Evolutionary conservation across 768 basidiomycete species (phyloP), one percentile per base, ranked within the genome.

Genomic region (Boletus tylopilopsis): DNA sequence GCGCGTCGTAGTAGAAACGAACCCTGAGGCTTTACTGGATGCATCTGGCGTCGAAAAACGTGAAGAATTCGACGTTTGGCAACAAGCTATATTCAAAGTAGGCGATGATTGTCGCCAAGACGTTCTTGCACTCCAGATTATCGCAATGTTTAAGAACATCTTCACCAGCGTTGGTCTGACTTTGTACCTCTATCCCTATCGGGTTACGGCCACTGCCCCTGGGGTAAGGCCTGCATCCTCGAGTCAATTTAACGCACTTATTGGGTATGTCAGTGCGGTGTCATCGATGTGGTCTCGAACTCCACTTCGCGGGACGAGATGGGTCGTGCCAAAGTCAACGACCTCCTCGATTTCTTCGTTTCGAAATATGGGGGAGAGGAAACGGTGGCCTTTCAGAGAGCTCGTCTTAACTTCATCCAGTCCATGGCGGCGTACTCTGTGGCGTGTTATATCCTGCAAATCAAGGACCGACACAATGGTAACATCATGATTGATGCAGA

Each of bases 401-500:
- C 96, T 37, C 85, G 94, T 16, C 76, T 89, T 54, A 96, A 97
- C 69, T 99, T 99, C 64, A 91, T 99, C 49, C 94, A 96, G 64
- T 95, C 93, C 2, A 99, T 98, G 96, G 95, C 96, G 0, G 96
- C 94, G 10, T 99, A 99, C 68, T 98, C 95, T 27, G 87, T 98
- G 22, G 92, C 94, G 8, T 98, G 95, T 67, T 98, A 96, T 67
- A 93, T 99, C 57, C 71, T 98, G 37, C 96, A 99, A 68, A 94
- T 99, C 73, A 99, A 99, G 72, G 96, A 99, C 64, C 74, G 96
- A 33, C 96, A 99, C 68, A 99, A 99, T 62, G 96, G 96, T 24
- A 99, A 99, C 66, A 98, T 99, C 64, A 97, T 99, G 95, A 94
- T 99, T 51, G 96, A 98, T 64, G 93, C 88, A 3, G 90, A 94